phyloP scores from a whole-genome alignment of 208 protist species.

The Herpetomonas samuelpessoai region DNA sequence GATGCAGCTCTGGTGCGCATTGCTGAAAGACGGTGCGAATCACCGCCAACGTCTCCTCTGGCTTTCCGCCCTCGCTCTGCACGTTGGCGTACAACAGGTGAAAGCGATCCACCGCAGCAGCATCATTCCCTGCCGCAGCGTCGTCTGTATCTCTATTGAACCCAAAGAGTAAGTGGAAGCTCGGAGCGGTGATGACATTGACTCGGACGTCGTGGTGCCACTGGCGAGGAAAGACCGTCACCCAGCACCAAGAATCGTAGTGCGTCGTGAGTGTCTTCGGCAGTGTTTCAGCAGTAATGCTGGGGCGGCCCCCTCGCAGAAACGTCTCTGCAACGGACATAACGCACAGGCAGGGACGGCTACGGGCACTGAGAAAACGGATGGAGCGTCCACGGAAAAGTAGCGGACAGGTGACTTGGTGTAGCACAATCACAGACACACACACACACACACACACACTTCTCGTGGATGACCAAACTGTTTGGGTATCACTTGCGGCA shows the following conservation, averaged over 20 bases:
- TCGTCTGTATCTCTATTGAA: neutral
- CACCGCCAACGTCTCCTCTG: neutral
- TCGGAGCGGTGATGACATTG: slow-evolving; percentile 25
- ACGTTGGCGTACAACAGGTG: slow-evolving; percentile 23
- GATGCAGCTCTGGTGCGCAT: neutral
- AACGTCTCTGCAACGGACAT: slow-evolving; percentile 13
- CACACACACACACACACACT: no score
- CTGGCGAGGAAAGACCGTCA: slow-evolving; percentile 24
- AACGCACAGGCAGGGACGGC: neutral
- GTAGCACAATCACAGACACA: no score
- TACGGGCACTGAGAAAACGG: neutral
- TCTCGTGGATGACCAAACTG: no score
- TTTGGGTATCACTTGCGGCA: no score
- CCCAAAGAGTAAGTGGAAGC: slow-evolving; percentile 29
- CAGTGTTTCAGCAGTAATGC: neutral
- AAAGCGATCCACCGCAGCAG: slow-evolving; percentile 7
- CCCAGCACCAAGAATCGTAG: slow-evolving; percentile 25
- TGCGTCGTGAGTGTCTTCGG: neutral
- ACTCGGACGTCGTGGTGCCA: slow-evolving; percentile 23
- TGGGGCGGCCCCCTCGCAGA: slow-evolving; percentile 12
- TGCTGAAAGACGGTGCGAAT: neutral
- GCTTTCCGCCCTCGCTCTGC: neutral
- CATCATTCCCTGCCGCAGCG: neutral
- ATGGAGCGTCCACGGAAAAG: no score
- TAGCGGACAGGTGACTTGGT: no score